phyloP scores from a whole-genome alignment of 768 basidiomycete genomes.

The Amanita molliuscula region DNA sequence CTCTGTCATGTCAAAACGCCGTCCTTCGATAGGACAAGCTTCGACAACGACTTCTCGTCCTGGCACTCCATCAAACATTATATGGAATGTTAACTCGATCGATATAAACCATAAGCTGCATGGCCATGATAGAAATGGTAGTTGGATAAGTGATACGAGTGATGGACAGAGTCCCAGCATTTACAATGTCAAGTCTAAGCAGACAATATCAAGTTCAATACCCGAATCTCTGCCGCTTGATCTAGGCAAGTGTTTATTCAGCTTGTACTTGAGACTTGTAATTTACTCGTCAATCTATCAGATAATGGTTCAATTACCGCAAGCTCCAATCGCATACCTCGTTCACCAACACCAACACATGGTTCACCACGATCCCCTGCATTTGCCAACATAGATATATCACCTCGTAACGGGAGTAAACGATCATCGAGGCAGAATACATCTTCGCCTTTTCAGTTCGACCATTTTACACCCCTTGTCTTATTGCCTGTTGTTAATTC shows the following conservation, averaged over 20 bases:
- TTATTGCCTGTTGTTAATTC: conserved; percentile 65
- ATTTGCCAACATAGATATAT: conserved; percentile 37
- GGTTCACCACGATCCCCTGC: conserved; percentile 40
- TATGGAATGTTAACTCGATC: conserved; percentile 41
- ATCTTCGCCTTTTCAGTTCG: conserved; percentile 41
- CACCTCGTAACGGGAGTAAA: conserved; percentile 25
- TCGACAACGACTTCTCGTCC: conserved; percentile 55
- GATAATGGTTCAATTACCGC: conserved; percentile 39
- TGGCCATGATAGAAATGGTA: conserved; percentile 47
- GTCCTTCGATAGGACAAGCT: conserved; percentile 55
- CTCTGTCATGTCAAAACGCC: conserved; percentile 43
- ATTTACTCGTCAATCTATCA: conserved; percentile 36
- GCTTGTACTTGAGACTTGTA: not conserved
- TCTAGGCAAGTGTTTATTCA: conserved; percentile 11
- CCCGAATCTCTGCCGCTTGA: conserved; percentile 51
- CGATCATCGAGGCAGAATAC: conserved; percentile 51
- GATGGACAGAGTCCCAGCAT: conserved; percentile 2
- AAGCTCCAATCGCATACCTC: conserved; percentile 27
- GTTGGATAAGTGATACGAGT: conserved; percentile 37
- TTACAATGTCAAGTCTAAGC: conserved; percentile 6
- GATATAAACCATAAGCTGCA: conserved; percentile 18
- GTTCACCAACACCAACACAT: conserved; percentile 66
- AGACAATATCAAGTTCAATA: conserved; percentile 44
- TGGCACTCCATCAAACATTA: conserved; percentile 60
- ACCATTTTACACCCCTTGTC: conserved; percentile 46